Percentiles rank a stretch among this genome's conserved stretches.
Evolutionary conservation across 2,329 filamentous ascomycete genomes (phyloP).

Genomic region (Apiospora rasikravindrae): DNA sequence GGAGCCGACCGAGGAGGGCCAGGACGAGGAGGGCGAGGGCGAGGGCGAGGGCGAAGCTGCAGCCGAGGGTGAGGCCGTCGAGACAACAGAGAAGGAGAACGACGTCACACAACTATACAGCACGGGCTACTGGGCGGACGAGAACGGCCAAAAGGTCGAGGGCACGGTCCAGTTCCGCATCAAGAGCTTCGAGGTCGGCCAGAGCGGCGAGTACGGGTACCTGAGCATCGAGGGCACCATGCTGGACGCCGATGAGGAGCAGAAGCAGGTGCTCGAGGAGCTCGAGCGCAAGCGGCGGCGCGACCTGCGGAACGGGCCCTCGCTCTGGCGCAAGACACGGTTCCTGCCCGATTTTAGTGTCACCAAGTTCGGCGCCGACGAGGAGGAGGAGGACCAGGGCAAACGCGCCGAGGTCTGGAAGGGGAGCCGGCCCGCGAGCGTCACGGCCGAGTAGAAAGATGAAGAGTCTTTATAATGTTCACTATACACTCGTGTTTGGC

Average conservation of each 20-base stretch:
- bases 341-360: constrained; percentile 59
- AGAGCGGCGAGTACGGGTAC: constrained; percentile 77
- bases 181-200: constrained; percentile 81
- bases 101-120: constrained; percentile 58
- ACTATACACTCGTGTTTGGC: background rate
- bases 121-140: constrained; percentile 79
- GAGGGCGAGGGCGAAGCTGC: constrained; percentile 24
- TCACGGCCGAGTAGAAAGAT: constrained; percentile 26
- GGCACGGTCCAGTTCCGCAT: constrained; percentile 79
- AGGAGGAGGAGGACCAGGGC: constrained; percentile 48
- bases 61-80: constrained; percentile 31
- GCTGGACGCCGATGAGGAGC: constrained; percentile 71
- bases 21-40: constrained; percentile 32
- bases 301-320: constrained; percentile 41
- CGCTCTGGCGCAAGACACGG: constrained; percentile 31
- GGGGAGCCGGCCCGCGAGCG: constrained; percentile 37
- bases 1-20: constrained; percentile 40
- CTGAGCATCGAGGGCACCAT: constrained; percentile 89
- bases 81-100: constrained; percentile 53
- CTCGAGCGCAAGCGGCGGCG: constrained; percentile 44
- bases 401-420: constrained; percentile 41
- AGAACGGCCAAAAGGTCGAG: constrained; percentile 69
- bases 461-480: background rate
- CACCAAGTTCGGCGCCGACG: constrained; percentile 58
- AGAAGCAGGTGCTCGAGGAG: constrained; percentile 60